Evolutionary conservation across 495 filamentous ascomycete species (phyloP), one percentile per base, ranked within the genome.

Genomic region (Neurospora pannonica): DNA sequence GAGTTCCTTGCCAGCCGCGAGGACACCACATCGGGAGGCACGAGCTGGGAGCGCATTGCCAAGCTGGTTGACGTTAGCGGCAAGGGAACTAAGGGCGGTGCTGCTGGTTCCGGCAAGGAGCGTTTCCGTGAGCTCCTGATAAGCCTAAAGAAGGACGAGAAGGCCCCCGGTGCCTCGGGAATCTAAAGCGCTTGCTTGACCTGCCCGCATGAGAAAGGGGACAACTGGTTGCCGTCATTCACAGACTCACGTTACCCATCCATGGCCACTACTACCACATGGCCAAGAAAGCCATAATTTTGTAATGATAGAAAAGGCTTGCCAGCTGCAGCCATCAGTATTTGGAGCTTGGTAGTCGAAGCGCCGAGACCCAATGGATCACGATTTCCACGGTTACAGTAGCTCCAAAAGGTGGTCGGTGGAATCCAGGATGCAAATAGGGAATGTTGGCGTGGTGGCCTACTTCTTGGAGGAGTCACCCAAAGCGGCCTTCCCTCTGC

Each of bases 11-110:
- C 89, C 70, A 93, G 84, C 79, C 89, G 95, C 60, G 94, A 99
- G 79, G 93, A 98, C 81, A 98, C 94, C 43, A 90, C 92, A 21
- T 92, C 92, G 2, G 96, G 97, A 34, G 96, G 96, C 38, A 99
- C 97, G 9, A 95, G 93, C 87, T 99, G 96, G 96, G 96, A 98
- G 85, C 90, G 97, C 73, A 98, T 99, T 82, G 92, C 94, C 3
- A 98, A 98, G 85, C 81, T 98, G 77, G 96, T 98, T 38, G 96
- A 99, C 83, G 84, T 99, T 73, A 97, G 93, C 80, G 96, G 97
- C 70, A 98, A 98, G 86, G 94, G 95, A 13, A 86, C 89, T 62
- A 91, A 90, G 79, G 94, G 93, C 73, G 95, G 95, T 78, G 93
- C 91, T 34, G 90, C 88, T 34, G 95, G 94, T 72, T 95, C 91